Evolutionary conservation across 768 basidiomycete genomes (phyloP).

Genomic region (Cystofilobasidium ferigula): DNA sequence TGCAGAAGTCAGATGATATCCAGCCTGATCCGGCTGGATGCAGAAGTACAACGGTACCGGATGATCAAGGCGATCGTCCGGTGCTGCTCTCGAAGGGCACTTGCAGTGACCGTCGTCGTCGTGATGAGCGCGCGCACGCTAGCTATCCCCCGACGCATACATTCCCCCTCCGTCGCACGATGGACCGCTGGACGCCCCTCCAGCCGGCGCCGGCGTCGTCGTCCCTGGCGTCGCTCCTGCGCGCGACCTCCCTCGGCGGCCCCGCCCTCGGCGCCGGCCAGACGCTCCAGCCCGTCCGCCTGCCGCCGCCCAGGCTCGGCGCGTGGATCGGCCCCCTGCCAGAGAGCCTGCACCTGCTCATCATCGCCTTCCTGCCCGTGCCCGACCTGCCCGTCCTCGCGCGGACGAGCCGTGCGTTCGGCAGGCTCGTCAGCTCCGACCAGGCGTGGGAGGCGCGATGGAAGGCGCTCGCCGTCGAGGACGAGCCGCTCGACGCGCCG

Average conservation of each 20-base stretch:
- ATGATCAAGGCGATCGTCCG: too few species aligned
- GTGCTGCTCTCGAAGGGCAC: too few species aligned
- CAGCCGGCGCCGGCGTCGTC: constrained; percentile 48
- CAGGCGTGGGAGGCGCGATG: constrained; percentile 67
- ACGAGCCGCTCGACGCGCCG: too few species aligned
- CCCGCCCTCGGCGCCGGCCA: constrained; percentile 26
- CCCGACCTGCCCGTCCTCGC: constrained; percentile 71
- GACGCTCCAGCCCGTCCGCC: constrained; percentile 24
- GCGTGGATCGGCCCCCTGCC: constrained; percentile 65
- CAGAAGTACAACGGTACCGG: too few species aligned
- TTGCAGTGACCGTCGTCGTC: too few species aligned
- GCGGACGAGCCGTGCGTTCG: constrained; percentile 53
- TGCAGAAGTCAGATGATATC: too few species aligned
- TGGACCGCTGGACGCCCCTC: constrained; percentile 80
- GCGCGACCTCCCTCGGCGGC: constrained; percentile 23
- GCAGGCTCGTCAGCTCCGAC: constrained; percentile 57
- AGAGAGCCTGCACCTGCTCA: constrained; percentile 58
- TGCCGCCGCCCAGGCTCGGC: constrained; percentile 28
- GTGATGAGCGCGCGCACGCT: too few species aligned
- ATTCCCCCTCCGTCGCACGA: constrained; percentile 32
- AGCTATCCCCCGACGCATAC: too few species aligned
- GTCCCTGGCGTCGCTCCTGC: constrained; percentile 32
- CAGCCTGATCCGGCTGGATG: too few species aligned
- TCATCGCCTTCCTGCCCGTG: constrained; percentile 63
- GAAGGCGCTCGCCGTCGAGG: constrained; percentile 35